Base-by-base conservation (phyloP, 257 asterid genomes). In the Vinca minor region DNA sequence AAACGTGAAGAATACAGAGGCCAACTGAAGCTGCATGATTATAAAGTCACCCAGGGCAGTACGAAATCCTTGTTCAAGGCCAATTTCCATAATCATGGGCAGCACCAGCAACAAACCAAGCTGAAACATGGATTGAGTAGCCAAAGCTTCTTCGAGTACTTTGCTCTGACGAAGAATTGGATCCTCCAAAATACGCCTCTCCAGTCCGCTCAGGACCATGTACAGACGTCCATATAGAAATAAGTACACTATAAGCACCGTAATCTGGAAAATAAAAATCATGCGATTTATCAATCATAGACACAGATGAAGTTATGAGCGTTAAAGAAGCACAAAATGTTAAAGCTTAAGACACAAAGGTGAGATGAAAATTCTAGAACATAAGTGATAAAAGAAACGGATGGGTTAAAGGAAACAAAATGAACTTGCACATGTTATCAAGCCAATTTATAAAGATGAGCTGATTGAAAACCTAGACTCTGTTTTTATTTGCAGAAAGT, bases 81-180 rank as follows among this genome's bases (percentile, higher is more conserved):
- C 97, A 4, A 85, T 93, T 72, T 93, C 99, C 99, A 93, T 93
- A 65, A 86, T 88, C 99, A 93, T 93, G 26, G 99, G 99, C 23
- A 93, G 83, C 53, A 89, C 91, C 18, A 93, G 91, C 62, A 93
- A 74, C 69, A 87, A 66, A 10, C 99, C 99, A 34, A 89, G 89
- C 79, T 89, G 97, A 71, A 90, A 89, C 69, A 87, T 70, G 29
- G 97, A 89, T 70, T 87, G 93, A 23, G 97, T 69, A 47, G 96
- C 97, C 80, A 93, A 73, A 69, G 99, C 99, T 74, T 77, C 82
- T 74, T 89, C 97, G 4, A 93, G 88, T 55, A 89, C 91, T 55
- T 82, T 85, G 71, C 81, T 84, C 76, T 84, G 83, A 71, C 83
- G 91, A 73, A 93, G 59, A 38, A 71, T 68, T 45, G 90, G 82